These are phyloP conservation scores for Phyllosticta paracitricarpa DNA, from an alignment of 2,329 filamentous ascomycete genomes.

Conservation along the genomic window DNA sequence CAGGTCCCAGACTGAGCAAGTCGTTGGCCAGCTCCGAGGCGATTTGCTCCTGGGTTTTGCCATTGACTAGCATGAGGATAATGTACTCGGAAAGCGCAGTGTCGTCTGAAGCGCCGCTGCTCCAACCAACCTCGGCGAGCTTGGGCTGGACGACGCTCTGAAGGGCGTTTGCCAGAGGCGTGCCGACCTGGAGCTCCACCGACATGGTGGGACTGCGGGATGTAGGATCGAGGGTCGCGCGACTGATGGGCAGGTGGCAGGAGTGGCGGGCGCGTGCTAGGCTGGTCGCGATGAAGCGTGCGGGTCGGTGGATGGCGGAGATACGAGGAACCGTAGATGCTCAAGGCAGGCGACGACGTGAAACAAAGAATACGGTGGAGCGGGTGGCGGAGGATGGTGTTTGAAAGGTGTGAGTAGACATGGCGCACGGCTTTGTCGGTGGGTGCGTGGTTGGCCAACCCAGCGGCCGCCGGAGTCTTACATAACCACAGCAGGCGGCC, in stretches of 20 bases:
- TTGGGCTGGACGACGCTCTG: constrained; percentile 79
- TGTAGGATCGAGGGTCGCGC: constrained; percentile 10
- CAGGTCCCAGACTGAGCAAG: constrained; percentile 68
- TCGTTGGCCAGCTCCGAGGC: constrained; percentile 80
- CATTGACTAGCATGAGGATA: constrained; percentile 91
- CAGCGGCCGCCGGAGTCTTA: too few relatives aligned
- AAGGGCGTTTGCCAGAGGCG: constrained; percentile 76
- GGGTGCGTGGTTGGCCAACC: background rate
- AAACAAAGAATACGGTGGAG: background rate
- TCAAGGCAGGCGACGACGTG: background rate
- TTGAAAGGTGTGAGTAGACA: background rate
- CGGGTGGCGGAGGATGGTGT: background rate
- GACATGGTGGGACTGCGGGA: constrained; percentile 47
- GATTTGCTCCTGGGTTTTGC: constrained; percentile 85
- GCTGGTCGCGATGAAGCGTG: background rate
- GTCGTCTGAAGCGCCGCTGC: constrained; percentile 67
- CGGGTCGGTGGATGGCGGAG: background rate
- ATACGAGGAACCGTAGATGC: background rate
- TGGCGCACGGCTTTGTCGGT: background rate
- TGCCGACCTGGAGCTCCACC: constrained; percentile 64
- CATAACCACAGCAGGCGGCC: background rate
- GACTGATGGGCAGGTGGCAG: background rate
- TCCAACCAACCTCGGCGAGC: constrained; percentile 88
- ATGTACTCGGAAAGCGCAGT: constrained; percentile 90
- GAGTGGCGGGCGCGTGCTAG: constrained; percentile 3